Base-by-base conservation (phyloP, 2,329 filamentous ascomycete species). In the Pseudohalonectria lignicola region DNA sequence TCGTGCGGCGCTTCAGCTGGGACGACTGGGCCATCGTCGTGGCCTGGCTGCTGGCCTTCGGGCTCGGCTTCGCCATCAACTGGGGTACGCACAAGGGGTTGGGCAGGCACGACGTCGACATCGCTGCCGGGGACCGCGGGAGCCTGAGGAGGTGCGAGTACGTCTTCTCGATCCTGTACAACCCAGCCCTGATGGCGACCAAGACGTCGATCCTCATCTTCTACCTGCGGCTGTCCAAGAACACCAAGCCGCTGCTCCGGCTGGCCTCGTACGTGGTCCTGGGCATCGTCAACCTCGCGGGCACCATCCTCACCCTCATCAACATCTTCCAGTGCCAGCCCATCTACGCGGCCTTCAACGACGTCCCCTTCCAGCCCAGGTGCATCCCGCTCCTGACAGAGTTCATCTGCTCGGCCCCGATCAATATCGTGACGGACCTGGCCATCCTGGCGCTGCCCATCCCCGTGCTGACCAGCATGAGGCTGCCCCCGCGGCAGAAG, bases 201-300 rank as follows among this genome's bases (percentile, higher is more conserved):
- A 95, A 95, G 61, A 87, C 85, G 0, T 93, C 86, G n/a, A 85
- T 95, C 49, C 69, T 95, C 41, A 71, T 92, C 38, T 95, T 95
- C 59, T 95, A 93, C 60, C 69, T 95, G 36, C 80, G 82, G 30
- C 69, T 95, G 34, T 84, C 86, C 19, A 82, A 80, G 49, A 83
- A 86, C 42, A 79, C 75, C 0, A 78, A 93, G 47, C 76, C 76
- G 45, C 67, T 88, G 36, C 80, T 94, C 46, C 77, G 82, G 42
- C 75, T 82, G 59, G 79, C 80, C n/a, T 92, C 86, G n/a, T 87
- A 87, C 66, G 66, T 71, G 4, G 86, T 84, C 0, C 64, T 95
- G 2, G 67, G 66, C 34, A 69, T 94, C 17, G 86, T 94, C 54
- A 93, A 92, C 51, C 54, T 79, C 7, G 82, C 83, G 21, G 88